These are phyloP conservation scores for Fusarium annulatum DNA, from an alignment of 2,329 filamentous ascomycete genomes.

Conservation along the genomic window DNA sequence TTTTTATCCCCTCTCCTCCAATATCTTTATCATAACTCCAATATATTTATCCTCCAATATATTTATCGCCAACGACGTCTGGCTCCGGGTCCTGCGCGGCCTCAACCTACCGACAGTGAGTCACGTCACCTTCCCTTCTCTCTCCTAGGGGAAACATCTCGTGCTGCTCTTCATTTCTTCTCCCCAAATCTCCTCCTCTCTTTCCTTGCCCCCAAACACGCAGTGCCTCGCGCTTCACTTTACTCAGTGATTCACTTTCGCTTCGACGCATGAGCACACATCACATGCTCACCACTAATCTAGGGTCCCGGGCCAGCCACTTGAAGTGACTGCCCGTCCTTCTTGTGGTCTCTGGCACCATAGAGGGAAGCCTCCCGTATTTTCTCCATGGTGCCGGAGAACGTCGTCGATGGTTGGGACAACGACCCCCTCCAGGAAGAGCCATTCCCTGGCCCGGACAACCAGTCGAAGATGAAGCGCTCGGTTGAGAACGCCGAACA, in stretches of 20 bases:
- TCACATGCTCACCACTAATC: not conserved
- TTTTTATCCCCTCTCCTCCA: not conserved
- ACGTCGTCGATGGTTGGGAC: not conserved
- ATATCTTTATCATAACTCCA: not conserved
- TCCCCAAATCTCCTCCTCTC: not conserved
- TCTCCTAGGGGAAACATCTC: not conserved
- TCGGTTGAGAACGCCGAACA: slow-evolving; percentile 89
- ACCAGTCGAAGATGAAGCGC: slow-evolving; percentile 86
- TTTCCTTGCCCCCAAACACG: not conserved
- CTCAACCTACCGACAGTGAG: not conserved
- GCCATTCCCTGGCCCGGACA: slow-evolving; percentile 81
- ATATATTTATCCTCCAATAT: not conserved
- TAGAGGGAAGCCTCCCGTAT: not conserved
- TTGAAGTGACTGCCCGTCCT: not conserved
- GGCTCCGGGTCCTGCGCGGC: not conserved
- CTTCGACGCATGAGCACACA: not conserved
- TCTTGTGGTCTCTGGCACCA: not conserved
- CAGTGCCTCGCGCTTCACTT: too few relatives aligned
- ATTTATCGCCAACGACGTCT: not conserved
- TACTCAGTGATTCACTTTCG: not conserved
- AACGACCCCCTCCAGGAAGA: slow-evolving; percentile 65
- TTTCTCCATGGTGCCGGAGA: not conserved
- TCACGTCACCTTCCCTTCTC: not conserved
- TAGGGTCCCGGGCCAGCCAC: not conserved
- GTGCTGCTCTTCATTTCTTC: not conserved